A percentile compares a stretch with the other conserved stretches of the same genome.
Conservation (phyloP, 768 basidiomycete genomes). For the Auricularia sp. region DNA sequence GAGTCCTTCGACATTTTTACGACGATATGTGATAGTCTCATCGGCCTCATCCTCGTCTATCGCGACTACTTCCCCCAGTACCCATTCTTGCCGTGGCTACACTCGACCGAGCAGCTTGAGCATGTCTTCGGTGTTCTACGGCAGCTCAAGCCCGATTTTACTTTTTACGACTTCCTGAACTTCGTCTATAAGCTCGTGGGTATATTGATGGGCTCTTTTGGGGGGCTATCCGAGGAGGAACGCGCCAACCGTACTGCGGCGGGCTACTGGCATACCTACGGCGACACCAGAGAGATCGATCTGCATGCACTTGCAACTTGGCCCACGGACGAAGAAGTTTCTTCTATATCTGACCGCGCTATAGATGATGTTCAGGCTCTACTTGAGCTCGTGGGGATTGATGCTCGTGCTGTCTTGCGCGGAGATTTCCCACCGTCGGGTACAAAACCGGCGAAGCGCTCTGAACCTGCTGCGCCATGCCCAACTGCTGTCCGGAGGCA, state of each 20-base stretch:
- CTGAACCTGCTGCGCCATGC: background rate
- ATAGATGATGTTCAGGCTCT: constrained; percentile 13
- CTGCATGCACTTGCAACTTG: constrained; percentile 14
- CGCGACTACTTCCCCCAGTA: constrained; percentile 9
- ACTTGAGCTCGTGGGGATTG: constrained; percentile 10
- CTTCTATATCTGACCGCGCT: constrained; percentile 7
- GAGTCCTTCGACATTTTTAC: constrained; percentile 17
- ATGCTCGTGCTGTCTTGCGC: background rate
- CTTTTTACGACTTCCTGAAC: constrained; percentile 13
- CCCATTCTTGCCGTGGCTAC: constrained; percentile 25
- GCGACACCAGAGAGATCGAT: constrained; percentile 14
- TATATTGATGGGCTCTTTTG: background rate
- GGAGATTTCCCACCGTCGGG: background rate
- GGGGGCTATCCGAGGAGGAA: background rate
- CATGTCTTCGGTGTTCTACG: constrained; percentile 21
- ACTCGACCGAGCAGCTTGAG: constrained; percentile 22
- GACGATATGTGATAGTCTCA: constrained; percentile 15
- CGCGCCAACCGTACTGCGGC: background rate
- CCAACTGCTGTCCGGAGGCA: background rate
- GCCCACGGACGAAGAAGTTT: constrained; percentile 16
- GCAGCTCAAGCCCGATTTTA: constrained; percentile 19
- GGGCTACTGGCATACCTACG: constrained; percentile 23
- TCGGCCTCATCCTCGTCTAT: constrained; percentile 16
- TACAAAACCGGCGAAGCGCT: background rate
- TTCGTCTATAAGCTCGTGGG: constrained; percentile 15